These are phyloP conservation scores for Colletotrichum theobromicola DNA, from an alignment of 2,329 filamentous ascomycete genomes.

Conservation along the genomic window DNA sequence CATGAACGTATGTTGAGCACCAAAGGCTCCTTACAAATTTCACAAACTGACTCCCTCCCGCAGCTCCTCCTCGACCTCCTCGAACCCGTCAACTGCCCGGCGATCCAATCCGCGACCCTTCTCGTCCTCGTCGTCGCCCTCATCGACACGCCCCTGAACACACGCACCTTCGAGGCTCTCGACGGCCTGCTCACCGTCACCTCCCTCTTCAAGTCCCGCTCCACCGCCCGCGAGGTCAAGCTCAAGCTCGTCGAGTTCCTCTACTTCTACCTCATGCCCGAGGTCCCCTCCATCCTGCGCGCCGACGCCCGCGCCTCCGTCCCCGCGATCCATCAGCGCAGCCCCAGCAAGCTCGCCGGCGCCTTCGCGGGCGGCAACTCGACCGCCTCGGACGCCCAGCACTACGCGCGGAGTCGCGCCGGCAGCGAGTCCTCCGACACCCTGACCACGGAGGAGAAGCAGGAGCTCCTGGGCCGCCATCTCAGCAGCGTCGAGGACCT, in stretches of 20 bases:
- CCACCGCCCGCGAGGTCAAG: constrained; percentile 87
- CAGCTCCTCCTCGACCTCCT: constrained; percentile 91
- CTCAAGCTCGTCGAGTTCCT: constrained; percentile 96
- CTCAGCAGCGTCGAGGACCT: constrained; percentile 84
- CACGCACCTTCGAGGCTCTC: constrained; percentile 87
- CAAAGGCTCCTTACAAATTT: too few relatives aligned
- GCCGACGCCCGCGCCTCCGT: constrained; percentile 50
- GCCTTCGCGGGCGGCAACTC: constrained; percentile 51
- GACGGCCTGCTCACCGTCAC: constrained; percentile 93
- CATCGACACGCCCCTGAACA: constrained; percentile 85
- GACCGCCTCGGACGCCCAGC: constrained; percentile 32
- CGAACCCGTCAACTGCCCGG: constrained; percentile 88
- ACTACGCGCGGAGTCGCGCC: constrained; percentile 35
- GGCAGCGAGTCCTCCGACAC: constrained; percentile 48
- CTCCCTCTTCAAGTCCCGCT: constrained; percentile 87
- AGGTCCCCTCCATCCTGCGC: constrained; percentile 66
- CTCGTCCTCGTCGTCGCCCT: constrained; percentile 89
- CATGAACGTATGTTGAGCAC: constrained; percentile 76
- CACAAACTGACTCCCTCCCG: neutral
- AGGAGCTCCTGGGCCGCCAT: constrained; percentile 76
- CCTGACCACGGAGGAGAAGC: constrained; percentile 82
- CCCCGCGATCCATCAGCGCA: constrained; percentile 65
- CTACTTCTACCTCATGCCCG: constrained; percentile 98
- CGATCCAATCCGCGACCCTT: constrained; percentile 88
- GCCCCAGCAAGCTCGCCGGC: constrained; percentile 70